Percentiles rank a stretch among this genome's conserved stretches.
Evolutionary conservation across 345 rosid species (phyloP).

Genomic region (Cardamine resedifolia): DNA sequence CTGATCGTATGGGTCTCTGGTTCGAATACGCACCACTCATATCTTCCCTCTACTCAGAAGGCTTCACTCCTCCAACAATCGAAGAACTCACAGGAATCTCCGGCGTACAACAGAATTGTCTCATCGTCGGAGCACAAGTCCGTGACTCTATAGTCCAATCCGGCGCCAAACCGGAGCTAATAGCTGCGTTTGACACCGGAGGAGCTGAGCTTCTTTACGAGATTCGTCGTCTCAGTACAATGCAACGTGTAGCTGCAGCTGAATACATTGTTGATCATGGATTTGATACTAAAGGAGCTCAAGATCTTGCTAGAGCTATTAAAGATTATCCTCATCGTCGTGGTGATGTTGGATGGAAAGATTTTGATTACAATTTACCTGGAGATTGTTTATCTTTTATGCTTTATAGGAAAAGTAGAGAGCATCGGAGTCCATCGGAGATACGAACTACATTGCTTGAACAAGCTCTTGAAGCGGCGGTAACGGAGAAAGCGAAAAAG

Average conservation of each 20-base stretch:
- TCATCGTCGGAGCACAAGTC: slow-evolving; percentile 77
- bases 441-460: slow-evolving; percentile 46
- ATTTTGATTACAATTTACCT: slow-evolving; percentile 60
- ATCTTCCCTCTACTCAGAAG: slow-evolving; percentile 71
- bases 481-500: slow-evolving; percentile 60
- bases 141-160: slow-evolving; percentile 66
- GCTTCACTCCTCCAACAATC: slow-evolving; percentile 63
- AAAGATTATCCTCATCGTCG: slow-evolving; percentile 85
- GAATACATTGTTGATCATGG: slow-evolving; percentile 41
- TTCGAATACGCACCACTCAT: slow-evolving; percentile 86
- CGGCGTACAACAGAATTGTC: slow-evolving; percentile 80
- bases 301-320: slow-evolving; percentile 71
- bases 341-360: slow-evolving; percentile 55
- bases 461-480: slow-evolving; percentile 62
- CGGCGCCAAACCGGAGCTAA: slow-evolving; percentile 50
- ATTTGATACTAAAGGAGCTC: slow-evolving; percentile 58
- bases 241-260: slow-evolving; percentile 66
- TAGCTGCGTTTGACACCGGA: slow-evolving; percentile 60
- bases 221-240: slow-evolving; percentile 58
- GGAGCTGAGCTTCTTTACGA: slow-evolving; percentile 84
- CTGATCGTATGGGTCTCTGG: slow-evolving; percentile 82
- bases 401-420: slow-evolving; percentile 72
- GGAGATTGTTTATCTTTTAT: slow-evolving; percentile 82
- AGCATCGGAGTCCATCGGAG: slow-evolving; percentile 56
- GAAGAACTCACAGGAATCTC: slow-evolving; percentile 81